Conservation (phyloP, 805 yeast species). For the Clavispora phyllophila region DNA sequence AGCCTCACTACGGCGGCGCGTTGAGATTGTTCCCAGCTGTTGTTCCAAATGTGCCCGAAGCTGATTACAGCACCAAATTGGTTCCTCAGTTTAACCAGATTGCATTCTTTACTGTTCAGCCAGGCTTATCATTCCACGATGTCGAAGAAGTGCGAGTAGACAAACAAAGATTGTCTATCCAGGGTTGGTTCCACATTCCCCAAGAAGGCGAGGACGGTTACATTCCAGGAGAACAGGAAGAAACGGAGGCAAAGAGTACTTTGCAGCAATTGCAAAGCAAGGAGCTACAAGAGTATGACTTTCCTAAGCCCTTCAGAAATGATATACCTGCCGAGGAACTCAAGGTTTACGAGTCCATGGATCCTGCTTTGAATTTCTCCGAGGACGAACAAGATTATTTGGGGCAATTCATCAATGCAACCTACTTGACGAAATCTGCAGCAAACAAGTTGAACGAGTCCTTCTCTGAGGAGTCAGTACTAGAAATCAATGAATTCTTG, state of each 20-base stretch:
- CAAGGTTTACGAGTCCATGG: slow-evolving; percentile 20
- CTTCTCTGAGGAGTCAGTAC: slow-evolving; percentile 64
- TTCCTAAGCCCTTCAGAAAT: slow-evolving; percentile 59
- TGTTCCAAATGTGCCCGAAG: slow-evolving; percentile 82
- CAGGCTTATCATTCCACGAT: slow-evolving; percentile 95
- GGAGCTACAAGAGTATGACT: slow-evolving; percentile 73
- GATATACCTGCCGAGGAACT: slow-evolving; percentile 38
- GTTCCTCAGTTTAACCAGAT: slow-evolving; percentile 95
- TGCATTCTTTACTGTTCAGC: slow-evolving; percentile 93
- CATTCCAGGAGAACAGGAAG: slow-evolving; percentile 76
- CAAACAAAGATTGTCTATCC: slow-evolving; percentile 84
- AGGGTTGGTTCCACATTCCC: slow-evolving; percentile 99
- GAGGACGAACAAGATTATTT: slow-evolving; percentile 48
- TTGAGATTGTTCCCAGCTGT: slow-evolving; percentile 80
- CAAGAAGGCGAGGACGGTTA: slow-evolving; percentile 88
- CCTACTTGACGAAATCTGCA: slow-evolving; percentile 35
- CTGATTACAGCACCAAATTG: slow-evolving; percentile 64
- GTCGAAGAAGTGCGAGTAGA: slow-evolving; percentile 95
- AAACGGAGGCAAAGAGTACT: slow-evolving; percentile 67
- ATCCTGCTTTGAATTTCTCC: slow-evolving; percentile 10
- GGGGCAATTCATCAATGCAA: slow-evolving; percentile 49
- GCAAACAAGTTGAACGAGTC: slow-evolving; percentile 36
- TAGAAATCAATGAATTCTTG: slow-evolving; percentile 63
- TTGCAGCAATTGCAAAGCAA: slow-evolving; percentile 74
- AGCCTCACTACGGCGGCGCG: slow-evolving; percentile 90